phyloP scores from a whole-genome alignment of 352 stramenopile genomes.

The Salisapilia sapeloensis region DNA sequence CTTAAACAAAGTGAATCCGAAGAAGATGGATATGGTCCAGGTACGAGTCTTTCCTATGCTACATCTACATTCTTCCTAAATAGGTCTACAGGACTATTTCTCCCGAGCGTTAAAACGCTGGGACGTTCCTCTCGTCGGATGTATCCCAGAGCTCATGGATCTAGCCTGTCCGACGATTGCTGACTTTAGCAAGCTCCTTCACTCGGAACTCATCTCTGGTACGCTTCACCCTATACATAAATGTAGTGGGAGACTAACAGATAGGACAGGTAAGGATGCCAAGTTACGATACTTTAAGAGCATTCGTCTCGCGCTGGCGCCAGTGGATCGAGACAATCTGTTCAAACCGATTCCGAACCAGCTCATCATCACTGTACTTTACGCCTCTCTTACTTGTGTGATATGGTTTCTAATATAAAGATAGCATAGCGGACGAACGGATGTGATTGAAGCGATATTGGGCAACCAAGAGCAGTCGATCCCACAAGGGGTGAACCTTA shows the following conservation, averaged over 20 bases:
- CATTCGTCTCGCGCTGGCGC: constrained; percentile 60
- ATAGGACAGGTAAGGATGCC: constrained; percentile 25
- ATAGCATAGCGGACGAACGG: constrained; percentile 60
- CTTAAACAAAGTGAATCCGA: constrained; percentile 78
- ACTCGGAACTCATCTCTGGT: constrained; percentile 66
- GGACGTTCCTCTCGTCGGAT: constrained; percentile 78
- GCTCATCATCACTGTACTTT: constrained; percentile 63
- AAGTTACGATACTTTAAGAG: constrained; percentile 74
- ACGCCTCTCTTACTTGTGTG: background rate
- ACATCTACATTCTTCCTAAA: too few relatives aligned
- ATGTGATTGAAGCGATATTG: constrained; percentile 77
- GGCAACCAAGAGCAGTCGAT: constrained; percentile 63
- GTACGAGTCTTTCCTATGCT: constrained; percentile 8
- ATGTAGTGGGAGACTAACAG: background rate
- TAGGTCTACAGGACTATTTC: constrained; percentile 63
- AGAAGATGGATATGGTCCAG: constrained; percentile 85
- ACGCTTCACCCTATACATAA: background rate
- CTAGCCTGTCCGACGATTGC: constrained; percentile 73
- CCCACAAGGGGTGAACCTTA: constrained; percentile 43
- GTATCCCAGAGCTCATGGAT: constrained; percentile 75
- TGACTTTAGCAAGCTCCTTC: constrained; percentile 75
- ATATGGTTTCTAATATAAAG: constrained; percentile 3
- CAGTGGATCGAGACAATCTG: constrained; percentile 51
- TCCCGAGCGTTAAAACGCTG: constrained; percentile 77
- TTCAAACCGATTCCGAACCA: constrained; percentile 80